These are phyloP conservation scores for Triadica sebifera DNA, from an alignment of 345 rosid species.

Conservation along the genomic window DNA sequence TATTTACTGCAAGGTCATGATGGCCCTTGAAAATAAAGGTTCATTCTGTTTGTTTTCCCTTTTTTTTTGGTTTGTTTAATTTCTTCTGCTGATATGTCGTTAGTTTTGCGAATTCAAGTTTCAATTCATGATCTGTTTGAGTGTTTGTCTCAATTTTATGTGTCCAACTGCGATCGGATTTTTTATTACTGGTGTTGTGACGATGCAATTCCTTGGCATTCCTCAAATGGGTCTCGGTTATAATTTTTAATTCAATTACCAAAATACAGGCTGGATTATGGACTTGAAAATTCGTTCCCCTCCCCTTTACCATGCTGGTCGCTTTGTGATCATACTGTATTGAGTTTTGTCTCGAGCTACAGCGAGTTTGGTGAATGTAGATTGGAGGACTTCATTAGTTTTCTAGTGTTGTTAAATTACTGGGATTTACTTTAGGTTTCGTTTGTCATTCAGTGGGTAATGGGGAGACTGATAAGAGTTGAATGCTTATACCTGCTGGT, in stretches of 20 bases:
- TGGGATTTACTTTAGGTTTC: too few relatives aligned
- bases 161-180: not conserved
- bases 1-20: slow-evolving; percentile 43
- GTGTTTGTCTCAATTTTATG: not conserved
- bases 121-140: not conserved
- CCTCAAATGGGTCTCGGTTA: not conserved
- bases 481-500: too few relatives aligned
- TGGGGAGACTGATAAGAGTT: too few relatives aligned
- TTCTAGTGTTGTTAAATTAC: not conserved
- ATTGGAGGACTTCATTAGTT: not conserved
- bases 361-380: slow-evolving; percentile 7
- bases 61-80: not conserved
- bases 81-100: not conserved
- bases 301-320: not conserved
- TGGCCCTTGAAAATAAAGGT: slow-evolving; percentile 69
- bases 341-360: not conserved
- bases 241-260: not conserved
- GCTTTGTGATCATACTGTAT: slow-evolving; percentile 4
- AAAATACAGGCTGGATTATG: not conserved
- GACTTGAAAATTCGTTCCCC: not conserved
- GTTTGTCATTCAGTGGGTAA: too few relatives aligned
- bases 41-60: too few relatives aligned
- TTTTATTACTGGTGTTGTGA: not conserved
- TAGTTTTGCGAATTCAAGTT: not conserved
- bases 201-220: not conserved